A percentile compares a stretch with the other conserved stretches of the same genome.
These are phyloP conservation scores for Torrubiella hemipterigena DNA, from an alignment of 2,329 filamentous ascomycete species.

Conservation along the genomic window DNA sequence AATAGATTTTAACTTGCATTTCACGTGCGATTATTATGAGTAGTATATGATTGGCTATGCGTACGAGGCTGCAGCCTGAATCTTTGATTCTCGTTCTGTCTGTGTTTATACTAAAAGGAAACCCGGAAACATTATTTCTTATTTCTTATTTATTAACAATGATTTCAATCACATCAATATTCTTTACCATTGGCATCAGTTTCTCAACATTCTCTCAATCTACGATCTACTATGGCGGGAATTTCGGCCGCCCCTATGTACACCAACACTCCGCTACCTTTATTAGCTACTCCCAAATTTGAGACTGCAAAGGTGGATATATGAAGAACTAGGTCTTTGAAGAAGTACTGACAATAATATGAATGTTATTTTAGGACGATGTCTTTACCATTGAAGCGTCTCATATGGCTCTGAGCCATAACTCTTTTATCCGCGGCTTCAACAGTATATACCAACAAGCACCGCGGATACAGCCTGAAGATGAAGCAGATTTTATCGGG, in stretches of 20 bases:
- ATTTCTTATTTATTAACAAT: too few species aligned
- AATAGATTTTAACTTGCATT: too few species aligned
- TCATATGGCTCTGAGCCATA: slow-evolving; percentile 43
- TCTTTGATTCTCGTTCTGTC: too few species aligned
- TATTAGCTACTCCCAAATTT: background rate
- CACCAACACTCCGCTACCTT: background rate
- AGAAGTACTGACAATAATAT: background rate
- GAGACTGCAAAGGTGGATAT: background rate
- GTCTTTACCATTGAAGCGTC: slow-evolving; percentile 37
- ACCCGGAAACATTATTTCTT: too few species aligned
- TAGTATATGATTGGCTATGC: too few species aligned
- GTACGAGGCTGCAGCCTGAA: too few species aligned
- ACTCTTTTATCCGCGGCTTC: slow-evolving; percentile 42
- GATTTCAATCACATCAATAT: too few species aligned
- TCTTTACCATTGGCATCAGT: background rate
- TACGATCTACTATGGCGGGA: too few species aligned
- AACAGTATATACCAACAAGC: slow-evolving; percentile 46
- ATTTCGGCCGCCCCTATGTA: background rate
- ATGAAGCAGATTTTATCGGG: slow-evolving; percentile 37
- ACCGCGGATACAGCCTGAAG: slow-evolving; percentile 26
- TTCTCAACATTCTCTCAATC: too few species aligned
- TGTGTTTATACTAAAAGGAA: too few species aligned
- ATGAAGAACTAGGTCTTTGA: background rate
- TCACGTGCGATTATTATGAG: too few species aligned
- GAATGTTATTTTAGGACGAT: slow-evolving; percentile 7